A percentile compares a stretch with the other conserved stretches of the same genome.
Conservation (phyloP, 352 stramenopile genomes). For the Phytophthora sp. region DNA sequence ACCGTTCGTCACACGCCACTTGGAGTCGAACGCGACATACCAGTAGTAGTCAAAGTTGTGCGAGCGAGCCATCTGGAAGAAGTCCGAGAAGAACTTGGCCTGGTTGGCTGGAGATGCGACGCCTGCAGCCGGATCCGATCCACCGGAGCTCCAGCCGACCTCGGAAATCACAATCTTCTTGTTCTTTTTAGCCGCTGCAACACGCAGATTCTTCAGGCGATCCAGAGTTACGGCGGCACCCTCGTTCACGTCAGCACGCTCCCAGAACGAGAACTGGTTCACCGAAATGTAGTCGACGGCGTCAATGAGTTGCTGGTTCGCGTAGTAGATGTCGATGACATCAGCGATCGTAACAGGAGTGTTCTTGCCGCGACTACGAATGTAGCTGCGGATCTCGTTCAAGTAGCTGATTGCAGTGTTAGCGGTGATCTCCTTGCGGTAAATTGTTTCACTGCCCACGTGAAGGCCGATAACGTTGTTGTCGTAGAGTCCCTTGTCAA, state of each 20-base stretch:
- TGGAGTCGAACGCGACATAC: slow-evolving; percentile 63
- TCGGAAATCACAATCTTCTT: slow-evolving; percentile 65
- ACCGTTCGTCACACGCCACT: slow-evolving; percentile 44
- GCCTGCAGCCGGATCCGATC: slow-evolving; percentile 29
- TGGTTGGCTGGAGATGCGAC: slow-evolving; percentile 50
- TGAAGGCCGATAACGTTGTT: slow-evolving; percentile 49
- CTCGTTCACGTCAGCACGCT: slow-evolving; percentile 43
- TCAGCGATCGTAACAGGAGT: slow-evolving; percentile 68
- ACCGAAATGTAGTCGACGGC: slow-evolving; percentile 67
- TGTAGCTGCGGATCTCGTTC: slow-evolving; percentile 40
- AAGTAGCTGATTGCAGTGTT: slow-evolving; percentile 51
- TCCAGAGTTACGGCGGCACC: slow-evolving; percentile 46
- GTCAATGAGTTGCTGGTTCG: slow-evolving; percentile 52
- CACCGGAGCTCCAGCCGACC: slow-evolving; percentile 60
- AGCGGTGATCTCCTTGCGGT: slow-evolving; percentile 54
- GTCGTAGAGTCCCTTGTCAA: slow-evolving; percentile 42
- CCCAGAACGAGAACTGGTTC: slow-evolving; percentile 82
- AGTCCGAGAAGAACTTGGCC: slow-evolving; percentile 68
- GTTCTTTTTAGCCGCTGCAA: slow-evolving; percentile 36
- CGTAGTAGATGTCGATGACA: slow-evolving; percentile 63
- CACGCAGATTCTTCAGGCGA: slow-evolving; percentile 45
- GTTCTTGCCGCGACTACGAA: slow-evolving; percentile 35
- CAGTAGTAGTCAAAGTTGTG: slow-evolving; percentile 67
- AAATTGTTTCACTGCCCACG: slow-evolving; percentile 68
- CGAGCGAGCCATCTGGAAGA: slow-evolving; percentile 51